Evolutionary conservation across 2,329 filamentous ascomycete species (phyloP).

Genomic region (Penicillium sp.): DNA sequence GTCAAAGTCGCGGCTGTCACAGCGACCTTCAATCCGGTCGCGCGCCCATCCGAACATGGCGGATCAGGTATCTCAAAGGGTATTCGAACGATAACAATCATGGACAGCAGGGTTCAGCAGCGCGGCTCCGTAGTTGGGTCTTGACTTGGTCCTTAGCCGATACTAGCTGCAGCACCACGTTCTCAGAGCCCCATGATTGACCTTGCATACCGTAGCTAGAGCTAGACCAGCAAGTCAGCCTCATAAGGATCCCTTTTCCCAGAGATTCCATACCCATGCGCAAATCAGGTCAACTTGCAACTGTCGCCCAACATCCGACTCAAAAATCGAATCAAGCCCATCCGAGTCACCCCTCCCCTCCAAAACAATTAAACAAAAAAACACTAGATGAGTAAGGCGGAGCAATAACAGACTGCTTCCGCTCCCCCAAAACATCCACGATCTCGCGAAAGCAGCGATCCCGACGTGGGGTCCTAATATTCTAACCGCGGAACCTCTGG

Average conservation of each 20-base stretch:
- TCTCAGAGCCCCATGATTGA: background rate
- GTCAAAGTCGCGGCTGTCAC: too few relatives aligned
- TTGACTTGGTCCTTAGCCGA: background rate
- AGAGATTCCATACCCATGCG: background rate
- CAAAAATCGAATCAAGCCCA: background rate
- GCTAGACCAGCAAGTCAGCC: background rate
- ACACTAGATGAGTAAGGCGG: background rate
- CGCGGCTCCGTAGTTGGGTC: background rate
- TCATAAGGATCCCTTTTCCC: background rate
- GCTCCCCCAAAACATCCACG: background rate
- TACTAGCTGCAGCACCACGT: background rate
- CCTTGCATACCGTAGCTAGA: background rate
- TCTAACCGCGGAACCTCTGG: slow-evolving; percentile 3
- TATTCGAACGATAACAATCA: background rate
- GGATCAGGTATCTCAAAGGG: background rate
- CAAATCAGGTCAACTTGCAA: too few relatives aligned
- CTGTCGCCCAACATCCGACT: background rate
- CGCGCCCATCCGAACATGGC: background rate
- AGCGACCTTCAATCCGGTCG: background rate
- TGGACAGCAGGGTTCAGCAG: background rate
- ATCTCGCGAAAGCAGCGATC: background rate
- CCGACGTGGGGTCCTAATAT: background rate
- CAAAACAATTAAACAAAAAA: background rate
- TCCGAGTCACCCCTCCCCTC: background rate
- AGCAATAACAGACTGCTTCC: background rate